Evolutionary conservation across 2,329 filamentous ascomycete genomes (phyloP).

Genomic region (Pseudogymnoascus pannorum): DNA sequence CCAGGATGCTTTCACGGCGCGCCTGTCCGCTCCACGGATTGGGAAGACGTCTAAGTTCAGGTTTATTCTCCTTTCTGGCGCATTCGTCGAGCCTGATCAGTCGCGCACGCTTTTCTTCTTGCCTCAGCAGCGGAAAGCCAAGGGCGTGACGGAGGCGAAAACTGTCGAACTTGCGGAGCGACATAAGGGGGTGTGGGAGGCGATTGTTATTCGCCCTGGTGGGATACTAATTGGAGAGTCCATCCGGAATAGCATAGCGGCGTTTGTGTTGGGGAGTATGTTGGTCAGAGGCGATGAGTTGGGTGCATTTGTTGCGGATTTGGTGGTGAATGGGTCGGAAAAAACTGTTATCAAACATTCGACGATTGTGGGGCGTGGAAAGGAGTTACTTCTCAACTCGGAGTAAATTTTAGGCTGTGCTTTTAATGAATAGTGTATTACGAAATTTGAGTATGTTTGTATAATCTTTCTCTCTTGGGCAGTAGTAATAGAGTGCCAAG

Average conservation of each 20-base stretch:
- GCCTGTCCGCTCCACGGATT: conserved; percentile 12
- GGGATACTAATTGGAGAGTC: conserved; percentile 15
- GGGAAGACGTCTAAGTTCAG: conserved; percentile 20
- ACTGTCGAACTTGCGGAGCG: conserved; percentile 19
- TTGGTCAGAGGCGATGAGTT: conserved; percentile 21
- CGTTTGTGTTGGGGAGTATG: conserved; percentile 19
- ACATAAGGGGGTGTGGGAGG: conserved; percentile 17
- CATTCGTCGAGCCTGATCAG: conserved; percentile 30
- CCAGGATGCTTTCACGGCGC: conserved; percentile 18
- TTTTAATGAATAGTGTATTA: neutral
- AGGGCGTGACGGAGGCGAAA: conserved; percentile 21
- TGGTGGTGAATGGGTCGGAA: conserved; percentile 18
- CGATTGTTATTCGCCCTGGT: conserved; percentile 20
- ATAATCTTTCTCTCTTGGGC: neutral
- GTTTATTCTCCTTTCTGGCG: conserved; percentile 31
- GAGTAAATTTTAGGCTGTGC: neutral
- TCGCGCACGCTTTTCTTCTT: conserved; percentile 25
- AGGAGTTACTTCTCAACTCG: conserved; percentile 17
- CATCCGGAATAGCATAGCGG: neutral
- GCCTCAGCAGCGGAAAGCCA: conserved; percentile 23
- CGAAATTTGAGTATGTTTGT: neutral
- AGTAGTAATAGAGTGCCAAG: neutral
- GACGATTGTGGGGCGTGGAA: conserved; percentile 22
- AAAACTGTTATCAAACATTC: conserved; percentile 18
- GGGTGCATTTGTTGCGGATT: conserved; percentile 22